phyloP scores from a whole-genome alignment of 2,329 filamentous ascomycete genomes.

The Botrytis galanthina region DNA sequence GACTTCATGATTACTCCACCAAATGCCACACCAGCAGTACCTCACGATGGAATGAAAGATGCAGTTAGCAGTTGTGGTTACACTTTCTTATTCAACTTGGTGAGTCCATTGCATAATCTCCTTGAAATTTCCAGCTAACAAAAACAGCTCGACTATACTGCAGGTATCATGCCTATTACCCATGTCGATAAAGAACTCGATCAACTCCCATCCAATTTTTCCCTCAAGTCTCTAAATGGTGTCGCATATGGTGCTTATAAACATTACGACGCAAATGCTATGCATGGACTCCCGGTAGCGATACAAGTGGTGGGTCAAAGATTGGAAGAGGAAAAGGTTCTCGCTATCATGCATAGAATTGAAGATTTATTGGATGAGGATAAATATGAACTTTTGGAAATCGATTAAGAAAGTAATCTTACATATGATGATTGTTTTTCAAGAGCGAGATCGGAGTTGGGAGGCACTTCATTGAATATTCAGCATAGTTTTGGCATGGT shows the following conservation, averaged over 20 bases:
- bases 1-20: conserved; percentile 82
- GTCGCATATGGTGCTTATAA: conserved; percentile 82
- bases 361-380: conserved; percentile 68
- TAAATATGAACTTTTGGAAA: conserved; percentile 51
- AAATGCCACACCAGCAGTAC: conserved; percentile 86
- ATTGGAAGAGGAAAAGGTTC: conserved; percentile 38
- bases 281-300: conserved; percentile 85
- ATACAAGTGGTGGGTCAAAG: conserved; percentile 47
- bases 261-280: conserved; percentile 75
- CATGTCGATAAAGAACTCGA: conserved; percentile 73
- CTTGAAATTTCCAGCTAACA: background rate
- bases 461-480: background rate
- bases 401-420: conserved; percentile 29
- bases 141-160: conserved; percentile 74
- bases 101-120: conserved; percentile 43
- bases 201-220: conserved; percentile 60
- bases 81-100: conserved; percentile 88
- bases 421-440: background rate
- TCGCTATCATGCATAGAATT: conserved; percentile 47
- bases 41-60: conserved; percentile 81
- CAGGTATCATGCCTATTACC: conserved; percentile 79
- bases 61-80: conserved; percentile 87
- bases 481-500: background rate
- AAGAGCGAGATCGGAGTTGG: conserved; percentile 11
- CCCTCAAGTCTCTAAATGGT: conserved; percentile 66